Conservation (phyloP, 2,329 filamentous ascomycete species). For the Alternaria sp. region DNA sequence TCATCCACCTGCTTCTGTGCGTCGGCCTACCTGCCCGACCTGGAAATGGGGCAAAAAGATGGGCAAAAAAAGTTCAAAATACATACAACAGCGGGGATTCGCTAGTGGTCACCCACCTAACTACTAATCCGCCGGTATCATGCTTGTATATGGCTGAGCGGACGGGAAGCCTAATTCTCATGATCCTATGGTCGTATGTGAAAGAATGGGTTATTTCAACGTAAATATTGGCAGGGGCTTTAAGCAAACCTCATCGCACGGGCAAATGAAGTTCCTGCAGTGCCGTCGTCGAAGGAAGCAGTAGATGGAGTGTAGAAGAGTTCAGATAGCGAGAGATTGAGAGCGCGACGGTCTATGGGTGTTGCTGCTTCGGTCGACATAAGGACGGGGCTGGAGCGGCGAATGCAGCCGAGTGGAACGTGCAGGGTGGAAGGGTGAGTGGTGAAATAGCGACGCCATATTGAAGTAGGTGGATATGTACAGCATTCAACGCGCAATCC, state of each 20-base stretch:
- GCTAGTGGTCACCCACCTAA: not conserved
- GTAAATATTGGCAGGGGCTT: too few species aligned
- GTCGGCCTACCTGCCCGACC: not conserved
- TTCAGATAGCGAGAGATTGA: too few species aligned
- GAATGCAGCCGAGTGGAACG: constrained; percentile 9
- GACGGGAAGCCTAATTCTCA: not conserved
- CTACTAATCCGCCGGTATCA: not conserved
- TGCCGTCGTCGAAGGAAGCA: too few species aligned
- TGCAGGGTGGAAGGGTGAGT: not conserved
- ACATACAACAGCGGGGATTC: not conserved
- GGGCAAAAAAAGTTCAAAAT: not conserved
- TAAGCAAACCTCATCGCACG: too few species aligned
- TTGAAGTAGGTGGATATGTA: not conserved
- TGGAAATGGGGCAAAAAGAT: not conserved
- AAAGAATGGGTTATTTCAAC: not conserved
- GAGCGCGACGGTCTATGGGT: too few species aligned
- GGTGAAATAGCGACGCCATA: not conserved
- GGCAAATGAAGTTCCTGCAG: too few species aligned
- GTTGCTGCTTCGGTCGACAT: too few species aligned
- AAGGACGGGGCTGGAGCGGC: not conserved
- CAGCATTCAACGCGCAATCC: too few species aligned
- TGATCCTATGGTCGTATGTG: not conserved
- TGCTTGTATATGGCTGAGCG: not conserved
- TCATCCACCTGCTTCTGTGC: too few species aligned
- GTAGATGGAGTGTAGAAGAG: too few species aligned